Evolutionary conservation across 106 monocot species (phyloP).

Genomic region (Agapanthus africanus): DNA sequence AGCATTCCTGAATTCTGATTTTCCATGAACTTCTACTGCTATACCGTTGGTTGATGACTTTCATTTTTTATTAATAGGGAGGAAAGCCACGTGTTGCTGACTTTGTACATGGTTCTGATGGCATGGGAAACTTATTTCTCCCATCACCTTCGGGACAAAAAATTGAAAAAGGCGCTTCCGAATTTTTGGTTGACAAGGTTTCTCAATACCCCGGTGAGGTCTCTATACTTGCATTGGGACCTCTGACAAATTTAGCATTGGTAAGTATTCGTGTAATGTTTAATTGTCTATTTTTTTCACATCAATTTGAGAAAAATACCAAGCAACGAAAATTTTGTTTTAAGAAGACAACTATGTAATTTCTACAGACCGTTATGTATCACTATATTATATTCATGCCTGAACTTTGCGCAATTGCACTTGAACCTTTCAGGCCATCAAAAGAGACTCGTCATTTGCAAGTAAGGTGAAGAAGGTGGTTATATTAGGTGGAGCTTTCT

Average conservation of each 20-base stretch:
- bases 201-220: slow-evolving; percentile 68
- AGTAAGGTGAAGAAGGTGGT: slow-evolving; percentile 84
- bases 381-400: neutral
- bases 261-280: slow-evolving; percentile 30
- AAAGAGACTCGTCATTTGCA: slow-evolving; percentile 81
- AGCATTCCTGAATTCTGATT: neutral
- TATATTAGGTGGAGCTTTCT: slow-evolving; percentile 89
- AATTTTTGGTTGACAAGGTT: slow-evolving; percentile 78
- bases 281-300: neutral
- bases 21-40: neutral
- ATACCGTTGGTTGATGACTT: neutral
- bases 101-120: slow-evolving; percentile 92
- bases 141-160: slow-evolving; percentile 49
- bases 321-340: neutral
- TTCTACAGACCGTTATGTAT: neutral
- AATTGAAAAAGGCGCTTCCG: slow-evolving; percentile 52
- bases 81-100: slow-evolving; percentile 63
- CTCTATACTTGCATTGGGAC: slow-evolving; percentile 85
- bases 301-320: neutral
- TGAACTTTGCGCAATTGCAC: no score
- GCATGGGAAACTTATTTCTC: slow-evolving; percentile 58
- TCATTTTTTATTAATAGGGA: slow-evolving; percentile 32
- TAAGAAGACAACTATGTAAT: neutral
- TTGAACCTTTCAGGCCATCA: slow-evolving; percentile 63
- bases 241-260: slow-evolving; percentile 87